Evolutionary conservation across 305 asterid genomes (phyloP).

Genomic region (Fraxinus angustifolia): DNA sequence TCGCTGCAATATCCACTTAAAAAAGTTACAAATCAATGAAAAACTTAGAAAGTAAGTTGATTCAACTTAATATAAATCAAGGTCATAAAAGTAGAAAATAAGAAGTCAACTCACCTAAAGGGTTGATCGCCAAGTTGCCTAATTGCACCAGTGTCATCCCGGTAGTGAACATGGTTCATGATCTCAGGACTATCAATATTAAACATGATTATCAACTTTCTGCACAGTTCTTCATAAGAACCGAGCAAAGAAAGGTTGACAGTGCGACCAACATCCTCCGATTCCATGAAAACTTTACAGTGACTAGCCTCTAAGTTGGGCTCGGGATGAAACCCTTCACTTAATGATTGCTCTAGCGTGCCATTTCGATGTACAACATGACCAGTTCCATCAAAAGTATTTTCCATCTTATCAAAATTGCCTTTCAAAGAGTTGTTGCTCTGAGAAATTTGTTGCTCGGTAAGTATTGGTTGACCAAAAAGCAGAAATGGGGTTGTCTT

Average conservation of each 20-base stretch:
- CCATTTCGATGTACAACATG: constrained; percentile 37
- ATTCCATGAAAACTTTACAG: constrained; percentile 78
- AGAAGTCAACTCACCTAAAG: constrained; percentile 43
- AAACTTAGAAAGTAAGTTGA: background rate
- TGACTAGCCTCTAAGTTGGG: constrained; percentile 47
- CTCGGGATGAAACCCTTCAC: constrained; percentile 43
- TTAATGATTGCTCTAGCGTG: constrained; percentile 32
- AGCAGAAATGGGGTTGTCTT: constrained; percentile 56
- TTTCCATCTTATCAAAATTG: constrained; percentile 41
- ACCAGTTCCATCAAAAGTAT: constrained; percentile 48
- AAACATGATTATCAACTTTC: constrained; percentile 57
- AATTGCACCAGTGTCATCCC: constrained; percentile 46
- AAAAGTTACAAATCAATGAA: background rate
- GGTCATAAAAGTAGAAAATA: background rate
- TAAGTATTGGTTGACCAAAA: constrained; percentile 67
- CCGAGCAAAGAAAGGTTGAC: constrained; percentile 58
- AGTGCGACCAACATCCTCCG: constrained; percentile 69
- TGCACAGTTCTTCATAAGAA: constrained; percentile 59
- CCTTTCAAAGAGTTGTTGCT: constrained; percentile 52
- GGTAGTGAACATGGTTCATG: constrained; percentile 45
- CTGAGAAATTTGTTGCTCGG: constrained; percentile 57
- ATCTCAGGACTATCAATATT: constrained; percentile 45
- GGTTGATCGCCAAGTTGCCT: constrained; percentile 64
- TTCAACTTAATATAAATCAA: background rate
- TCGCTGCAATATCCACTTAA: constrained; percentile 43